These are phyloP conservation scores for Eucalyptus marginata DNA, from an alignment of 345 rosid species.

Conservation along the genomic window DNA sequence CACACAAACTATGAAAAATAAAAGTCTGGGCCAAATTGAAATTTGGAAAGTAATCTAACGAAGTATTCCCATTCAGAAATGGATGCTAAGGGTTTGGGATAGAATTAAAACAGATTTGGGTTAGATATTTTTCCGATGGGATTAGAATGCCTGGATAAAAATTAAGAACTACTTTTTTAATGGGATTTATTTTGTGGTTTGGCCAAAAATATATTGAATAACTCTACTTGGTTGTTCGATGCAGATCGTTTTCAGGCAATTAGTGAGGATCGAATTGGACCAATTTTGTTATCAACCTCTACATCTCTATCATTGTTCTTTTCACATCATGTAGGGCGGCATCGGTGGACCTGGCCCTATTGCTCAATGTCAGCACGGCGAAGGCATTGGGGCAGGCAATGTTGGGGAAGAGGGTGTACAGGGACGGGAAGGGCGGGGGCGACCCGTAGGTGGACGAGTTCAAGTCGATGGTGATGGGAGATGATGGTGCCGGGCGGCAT, in stretches of 20 bases:
- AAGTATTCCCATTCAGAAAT: background rate
- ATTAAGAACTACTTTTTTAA: no score
- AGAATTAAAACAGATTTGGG: background rate
- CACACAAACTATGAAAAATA: no score
- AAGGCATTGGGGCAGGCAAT: no score
- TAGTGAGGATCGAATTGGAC: no score
- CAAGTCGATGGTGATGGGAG: background rate
- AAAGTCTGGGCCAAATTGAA: no score
- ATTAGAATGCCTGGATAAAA: background rate
- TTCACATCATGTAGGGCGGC: background rate
- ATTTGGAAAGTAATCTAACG: no score
- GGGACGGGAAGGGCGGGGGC: no score
- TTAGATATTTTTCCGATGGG: background rate
- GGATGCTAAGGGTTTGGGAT: background rate
- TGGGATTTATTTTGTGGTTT: background rate
- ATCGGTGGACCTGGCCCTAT: accelerated
- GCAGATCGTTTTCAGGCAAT: no score
- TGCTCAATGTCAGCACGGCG: background rate
- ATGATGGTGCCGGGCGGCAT: background rate
- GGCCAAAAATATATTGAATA: background rate
- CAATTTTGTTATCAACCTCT: background rate
- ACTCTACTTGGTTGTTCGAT: no score
- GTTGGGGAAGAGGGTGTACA: no score
- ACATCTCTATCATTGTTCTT: background rate
- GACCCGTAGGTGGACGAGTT: no score